These are phyloP conservation scores for Suillus clintonianus DNA, from an alignment of 768 basidiomycete species.

Conservation along the genomic window DNA sequence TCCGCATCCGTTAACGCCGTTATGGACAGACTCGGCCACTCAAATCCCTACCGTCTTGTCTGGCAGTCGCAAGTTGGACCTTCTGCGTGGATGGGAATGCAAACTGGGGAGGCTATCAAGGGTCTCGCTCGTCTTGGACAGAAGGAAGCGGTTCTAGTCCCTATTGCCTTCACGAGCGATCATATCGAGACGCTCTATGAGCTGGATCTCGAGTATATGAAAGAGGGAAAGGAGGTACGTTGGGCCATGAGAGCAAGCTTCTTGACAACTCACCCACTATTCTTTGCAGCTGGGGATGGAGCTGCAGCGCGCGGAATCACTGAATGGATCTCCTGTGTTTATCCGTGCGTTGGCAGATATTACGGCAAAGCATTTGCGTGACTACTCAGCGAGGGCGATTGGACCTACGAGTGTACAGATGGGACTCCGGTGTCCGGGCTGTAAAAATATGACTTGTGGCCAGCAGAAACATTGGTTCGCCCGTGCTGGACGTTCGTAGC, in stretches of 20 bases:
- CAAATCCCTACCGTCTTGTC: slow-evolving; percentile 88
- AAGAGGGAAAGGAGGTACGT: slow-evolving; percentile 87
- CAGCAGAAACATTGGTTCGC: slow-evolving; percentile 90
- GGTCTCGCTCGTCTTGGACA: slow-evolving; percentile 75
- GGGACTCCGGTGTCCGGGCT: slow-evolving; percentile 89
- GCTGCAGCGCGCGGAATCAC: slow-evolving; percentile 82
- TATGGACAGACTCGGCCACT: slow-evolving; percentile 80
- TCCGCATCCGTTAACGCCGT: slow-evolving; percentile 92
- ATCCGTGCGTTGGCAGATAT: slow-evolving; percentile 94
- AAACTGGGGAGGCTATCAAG: slow-evolving; percentile 90
- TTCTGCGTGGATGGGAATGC: slow-evolving; percentile 97
- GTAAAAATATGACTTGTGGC: slow-evolving; percentile 85
- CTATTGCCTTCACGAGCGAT: slow-evolving; percentile 98
- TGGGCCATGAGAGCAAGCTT: background rate
- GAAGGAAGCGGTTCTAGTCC: slow-evolving; percentile 81
- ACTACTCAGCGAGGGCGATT: slow-evolving; percentile 52
- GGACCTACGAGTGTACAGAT: slow-evolving; percentile 79
- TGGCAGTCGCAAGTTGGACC: slow-evolving; percentile 99
- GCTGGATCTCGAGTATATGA: slow-evolving; percentile 89
- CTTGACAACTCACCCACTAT: slow-evolving; percentile 6
- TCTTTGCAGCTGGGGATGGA: slow-evolving; percentile 80
- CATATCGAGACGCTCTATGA: slow-evolving; percentile 99
- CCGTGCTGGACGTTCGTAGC: slow-evolving; percentile 58
- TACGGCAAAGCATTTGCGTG: slow-evolving; percentile 73
- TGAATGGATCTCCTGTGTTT: slow-evolving; percentile 96